Base-by-base conservation (phyloP, 1,284 basidiomycete genomes). In the Veloporphyrellus conicus region DNA sequence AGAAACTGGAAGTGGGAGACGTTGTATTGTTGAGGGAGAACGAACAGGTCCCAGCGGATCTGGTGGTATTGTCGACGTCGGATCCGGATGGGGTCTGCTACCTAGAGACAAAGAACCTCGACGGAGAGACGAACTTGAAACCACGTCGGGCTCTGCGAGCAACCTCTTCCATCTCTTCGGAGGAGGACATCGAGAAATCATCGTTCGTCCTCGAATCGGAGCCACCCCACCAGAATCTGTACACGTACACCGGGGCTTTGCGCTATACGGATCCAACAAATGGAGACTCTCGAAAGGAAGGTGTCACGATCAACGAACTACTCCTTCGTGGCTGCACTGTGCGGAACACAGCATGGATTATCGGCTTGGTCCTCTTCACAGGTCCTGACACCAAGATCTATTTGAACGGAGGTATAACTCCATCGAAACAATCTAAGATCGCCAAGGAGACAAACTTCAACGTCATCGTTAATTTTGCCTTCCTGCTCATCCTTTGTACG, bases 371-470 rank as follows among this genome's bases (percentile, higher is more conserved):
- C 29, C 84, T 89, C 27, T 99, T 93, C 68, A 99, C 95, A 0
- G 95, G 95, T 27, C 79, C 82, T 3, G 94, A 99, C 70, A 94
- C 94, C 43, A 99, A 98, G 78, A 98, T 98, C 64, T 95, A 98
- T 89, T 72, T 97, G 56, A 99, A 98, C 60, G 90, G 90, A 32
- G 93, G 93, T 20, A 86, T 84, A 15, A 93, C 91, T 0, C 91
- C 91, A 1, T 92, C 90, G 16, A 98, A 98, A 64, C 87, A 91
- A 47, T 89, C 86, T 60, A 97, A 96, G 76, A 96, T 98, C 62
- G 93, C 97, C 71, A 88, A 84, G 71, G 94, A 98, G 75, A 98
- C 95, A n/a, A 97, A 96, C 68, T 95, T 93, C 77, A 97, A 97
- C 64, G 94, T 98, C 56, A 73, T 94, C 45, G 90, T 95, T 74